phyloP scores from a whole-genome alignment of 2,329 filamentous ascomycete genomes.

The Cordyceps javanica region DNA sequence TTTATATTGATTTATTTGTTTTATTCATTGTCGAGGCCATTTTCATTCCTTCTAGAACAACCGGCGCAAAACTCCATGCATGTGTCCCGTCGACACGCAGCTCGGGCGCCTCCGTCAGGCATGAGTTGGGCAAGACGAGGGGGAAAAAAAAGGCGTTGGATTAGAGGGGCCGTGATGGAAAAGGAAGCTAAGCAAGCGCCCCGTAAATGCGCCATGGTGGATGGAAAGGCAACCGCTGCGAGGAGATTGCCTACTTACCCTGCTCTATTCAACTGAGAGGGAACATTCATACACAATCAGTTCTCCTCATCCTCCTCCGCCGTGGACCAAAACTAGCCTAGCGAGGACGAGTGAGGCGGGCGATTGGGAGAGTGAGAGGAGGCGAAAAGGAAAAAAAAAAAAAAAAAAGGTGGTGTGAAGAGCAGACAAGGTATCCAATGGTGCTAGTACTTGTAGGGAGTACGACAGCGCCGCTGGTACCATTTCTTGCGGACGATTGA shows the following conservation, averaged over 20 bases:
- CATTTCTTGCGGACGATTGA: neutral
- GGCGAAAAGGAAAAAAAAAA: neutral
- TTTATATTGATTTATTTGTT: neutral
- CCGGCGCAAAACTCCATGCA: neutral
- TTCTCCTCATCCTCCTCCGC: too few relatives aligned
- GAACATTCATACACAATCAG: too few relatives aligned
- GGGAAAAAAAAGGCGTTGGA: neutral
- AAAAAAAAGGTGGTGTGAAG: neutral
- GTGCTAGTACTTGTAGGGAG: slow-evolving; percentile 8
- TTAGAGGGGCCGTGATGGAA: too few relatives aligned
- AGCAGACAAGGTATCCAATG: neutral
- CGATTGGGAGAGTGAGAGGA: neutral
- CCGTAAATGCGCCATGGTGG: neutral
- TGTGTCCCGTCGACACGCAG: neutral
- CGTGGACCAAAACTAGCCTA: neutral
- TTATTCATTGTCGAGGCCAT: too few relatives aligned
- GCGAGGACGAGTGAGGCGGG: neutral
- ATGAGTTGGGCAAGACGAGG: neutral
- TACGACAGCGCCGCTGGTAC: neutral
- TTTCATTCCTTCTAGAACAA: neutral
- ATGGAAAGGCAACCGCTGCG: slow-evolving; percentile 1
- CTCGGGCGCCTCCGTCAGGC: neutral
- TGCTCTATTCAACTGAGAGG: too few relatives aligned
- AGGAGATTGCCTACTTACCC: too few relatives aligned
- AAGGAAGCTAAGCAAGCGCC: too few relatives aligned